A percentile compares a stretch with the other conserved stretches of the same genome.
These are phyloP conservation scores for Tillandsia fasciculata DNA, from an alignment of 176 grass and related monocot species.

Conservation along the genomic window DNA sequence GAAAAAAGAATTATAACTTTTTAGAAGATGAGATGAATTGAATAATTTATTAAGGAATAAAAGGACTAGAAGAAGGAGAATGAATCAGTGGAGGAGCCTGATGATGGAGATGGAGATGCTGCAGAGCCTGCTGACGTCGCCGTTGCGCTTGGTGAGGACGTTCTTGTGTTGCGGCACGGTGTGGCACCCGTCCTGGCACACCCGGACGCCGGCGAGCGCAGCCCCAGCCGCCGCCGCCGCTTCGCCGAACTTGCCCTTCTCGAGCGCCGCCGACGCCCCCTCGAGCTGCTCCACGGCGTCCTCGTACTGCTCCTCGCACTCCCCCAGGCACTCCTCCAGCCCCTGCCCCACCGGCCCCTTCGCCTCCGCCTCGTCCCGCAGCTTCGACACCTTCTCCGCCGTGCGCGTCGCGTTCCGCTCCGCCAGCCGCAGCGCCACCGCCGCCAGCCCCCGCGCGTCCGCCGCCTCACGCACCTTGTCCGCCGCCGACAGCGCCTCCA, in stretches of 20 bases:
- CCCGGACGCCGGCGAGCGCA: constrained; percentile 40
- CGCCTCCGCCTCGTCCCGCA: constrained; percentile 32
- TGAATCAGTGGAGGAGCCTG: constrained; percentile 21
- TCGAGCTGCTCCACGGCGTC: constrained; percentile 59
- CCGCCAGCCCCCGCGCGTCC: constrained; percentile 27
- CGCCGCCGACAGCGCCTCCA: constrained; percentile 35
- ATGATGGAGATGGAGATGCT: constrained; percentile 44
- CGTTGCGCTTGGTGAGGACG: constrained; percentile 41
- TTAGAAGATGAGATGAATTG: no score
- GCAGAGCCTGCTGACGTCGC: constrained; percentile 46
- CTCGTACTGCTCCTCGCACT: constrained; percentile 48
- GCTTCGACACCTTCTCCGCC: constrained; percentile 25
- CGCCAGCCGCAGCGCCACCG: constrained; percentile 25
- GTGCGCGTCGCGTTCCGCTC: constrained; percentile 45
- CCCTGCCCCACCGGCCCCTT: constrained; percentile 20
- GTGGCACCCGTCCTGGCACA: constrained; percentile 48
- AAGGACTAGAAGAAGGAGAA: no score
- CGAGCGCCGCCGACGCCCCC: constrained; percentile 38
- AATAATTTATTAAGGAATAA: no score
- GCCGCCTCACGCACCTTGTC: constrained; percentile 23
- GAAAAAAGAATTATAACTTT: no score
- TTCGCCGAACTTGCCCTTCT: constrained; percentile 29
- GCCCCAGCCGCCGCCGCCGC: constrained; percentile 30
- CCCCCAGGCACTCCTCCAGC: constrained; percentile 56
- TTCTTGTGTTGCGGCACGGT: constrained; percentile 26